Evolutionary conservation across 1,284 basidiomycete genomes (phyloP).

Genomic region (Leccinum huronense): DNA sequence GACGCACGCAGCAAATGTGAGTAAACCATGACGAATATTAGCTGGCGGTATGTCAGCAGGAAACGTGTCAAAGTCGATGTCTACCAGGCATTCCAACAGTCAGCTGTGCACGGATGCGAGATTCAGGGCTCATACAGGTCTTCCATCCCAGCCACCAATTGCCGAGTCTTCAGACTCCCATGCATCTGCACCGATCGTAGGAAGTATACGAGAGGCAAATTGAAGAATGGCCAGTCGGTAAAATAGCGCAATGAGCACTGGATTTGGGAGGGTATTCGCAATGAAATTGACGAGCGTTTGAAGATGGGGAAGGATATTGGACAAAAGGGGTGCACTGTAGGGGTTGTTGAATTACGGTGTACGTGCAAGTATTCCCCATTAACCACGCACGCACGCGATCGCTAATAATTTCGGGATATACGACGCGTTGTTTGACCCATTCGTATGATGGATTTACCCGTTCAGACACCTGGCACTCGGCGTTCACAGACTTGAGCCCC

Average conservation of each 20-base stretch:
- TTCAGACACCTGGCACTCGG: too few relatives aligned
- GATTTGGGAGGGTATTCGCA: slow-evolving; percentile 79
- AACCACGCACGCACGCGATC: too few relatives aligned
- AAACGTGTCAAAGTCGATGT: slow-evolving; percentile 72
- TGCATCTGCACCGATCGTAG: slow-evolving; percentile 77
- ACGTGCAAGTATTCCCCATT: neutral
- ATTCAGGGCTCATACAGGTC: slow-evolving; percentile 54
- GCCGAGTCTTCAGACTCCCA: slow-evolving; percentile 70
- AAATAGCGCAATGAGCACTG: slow-evolving; percentile 78
- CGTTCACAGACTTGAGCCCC: too few relatives aligned
- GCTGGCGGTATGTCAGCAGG: slow-evolving; percentile 76
- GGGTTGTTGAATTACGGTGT: slow-evolving; percentile 6
- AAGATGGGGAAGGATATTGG: slow-evolving; percentile 77
- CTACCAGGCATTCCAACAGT: slow-evolving; percentile 38
- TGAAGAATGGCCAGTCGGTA: slow-evolving; percentile 86
- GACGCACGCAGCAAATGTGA: slow-evolving; percentile 74
- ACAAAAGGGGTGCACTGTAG: slow-evolving; percentile 64
- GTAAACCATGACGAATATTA: slow-evolving; percentile 82
- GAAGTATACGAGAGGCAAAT: slow-evolving; percentile 79
- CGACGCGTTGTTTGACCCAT: too few relatives aligned
- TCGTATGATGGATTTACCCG: too few relatives aligned
- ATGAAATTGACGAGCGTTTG: slow-evolving; percentile 77
- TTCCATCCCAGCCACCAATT: slow-evolving; percentile 64
- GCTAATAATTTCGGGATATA: too few relatives aligned
- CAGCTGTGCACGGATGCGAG: slow-evolving; percentile 1